phyloP scores from a whole-genome alignment of 352 stramenopile genomes.

The Pythium angustatum region DNA sequence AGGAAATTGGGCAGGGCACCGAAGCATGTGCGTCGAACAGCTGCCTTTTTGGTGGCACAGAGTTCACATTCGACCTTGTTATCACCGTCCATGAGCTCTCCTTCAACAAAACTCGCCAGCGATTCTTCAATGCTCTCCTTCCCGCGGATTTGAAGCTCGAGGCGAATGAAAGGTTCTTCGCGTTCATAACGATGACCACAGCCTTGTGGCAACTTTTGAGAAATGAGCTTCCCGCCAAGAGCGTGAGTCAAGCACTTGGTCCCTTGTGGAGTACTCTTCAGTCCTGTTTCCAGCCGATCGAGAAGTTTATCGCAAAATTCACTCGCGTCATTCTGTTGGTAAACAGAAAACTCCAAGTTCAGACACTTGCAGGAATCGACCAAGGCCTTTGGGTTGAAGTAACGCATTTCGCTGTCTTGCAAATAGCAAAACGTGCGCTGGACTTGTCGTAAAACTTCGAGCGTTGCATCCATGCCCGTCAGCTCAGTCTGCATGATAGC shows the following conservation, averaged over 20 bases:
- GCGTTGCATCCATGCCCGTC: conserved; percentile 72
- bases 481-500: conserved; percentile 79
- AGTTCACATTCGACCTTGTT: conserved; percentile 98
- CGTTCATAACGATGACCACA: conserved; percentile 93
- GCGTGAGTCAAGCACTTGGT: conserved; percentile 74
- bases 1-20: conserved; percentile 95
- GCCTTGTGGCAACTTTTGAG: conserved; percentile 88
- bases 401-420: conserved; percentile 83
- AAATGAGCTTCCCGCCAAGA: conserved; percentile 83
- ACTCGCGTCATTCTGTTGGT: conserved; percentile 99
- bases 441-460: conserved; percentile 89
- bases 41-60: conserved; percentile 98
- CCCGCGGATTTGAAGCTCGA: conserved; percentile 98
- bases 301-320: conserved; percentile 99
- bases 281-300: conserved; percentile 95
- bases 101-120: conserved; percentile 96
- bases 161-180: conserved; percentile 97
- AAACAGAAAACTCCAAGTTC: conserved; percentile 94
- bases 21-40: conserved; percentile 94
- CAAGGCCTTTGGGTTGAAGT: conserved; percentile 86
- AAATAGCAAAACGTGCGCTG: conserved; percentile 91
- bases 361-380: conserved; percentile 89
- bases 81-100: conserved; percentile 99
- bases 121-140: conserved; percentile 98
- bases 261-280: conserved; percentile 91